Percentiles rank a stretch among this genome's conserved stretches.
Evolutionary conservation across 2,329 filamentous ascomycete genomes (phyloP).

Genomic region (Neofusicoccum sp.): DNA sequence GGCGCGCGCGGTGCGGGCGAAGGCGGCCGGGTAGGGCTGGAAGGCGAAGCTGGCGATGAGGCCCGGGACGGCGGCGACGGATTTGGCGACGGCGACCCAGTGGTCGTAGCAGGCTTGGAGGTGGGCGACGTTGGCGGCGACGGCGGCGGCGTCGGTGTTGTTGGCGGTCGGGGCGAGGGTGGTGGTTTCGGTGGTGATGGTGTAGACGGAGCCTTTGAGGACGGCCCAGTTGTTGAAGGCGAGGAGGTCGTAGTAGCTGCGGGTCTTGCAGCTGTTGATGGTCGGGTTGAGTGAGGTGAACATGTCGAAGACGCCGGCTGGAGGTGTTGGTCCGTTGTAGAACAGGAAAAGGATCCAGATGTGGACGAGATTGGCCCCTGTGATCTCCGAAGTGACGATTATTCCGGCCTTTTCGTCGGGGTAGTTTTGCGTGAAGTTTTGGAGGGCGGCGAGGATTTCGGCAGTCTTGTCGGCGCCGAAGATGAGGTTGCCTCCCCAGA

Average conservation of each 20-base stretch:
- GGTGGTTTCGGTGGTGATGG: constrained; percentile 36
- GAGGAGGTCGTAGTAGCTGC: constrained; percentile 49
- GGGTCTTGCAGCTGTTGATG: constrained; percentile 48
- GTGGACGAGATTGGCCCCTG: constrained; percentile 45
- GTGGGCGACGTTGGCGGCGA: constrained; percentile 21
- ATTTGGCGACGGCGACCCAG: constrained; percentile 30
- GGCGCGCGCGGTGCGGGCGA: constrained; percentile 26
- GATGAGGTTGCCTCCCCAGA: constrained; percentile 51
- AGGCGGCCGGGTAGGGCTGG: constrained; percentile 34
- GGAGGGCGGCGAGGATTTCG: constrained; percentile 47
- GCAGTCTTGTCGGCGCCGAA: constrained; percentile 39
- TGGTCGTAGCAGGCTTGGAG: constrained; percentile 21
- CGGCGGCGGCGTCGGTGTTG: constrained; percentile 17
- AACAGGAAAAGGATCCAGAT: constrained; percentile 62
- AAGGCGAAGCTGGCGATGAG: constrained; percentile 35
- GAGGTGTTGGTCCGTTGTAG: constrained; percentile 60
- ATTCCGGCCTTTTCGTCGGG: constrained; percentile 60
- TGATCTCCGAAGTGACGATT: constrained; percentile 56
- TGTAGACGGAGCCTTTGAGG: constrained; percentile 32
- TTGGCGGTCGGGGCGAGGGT: constrained; percentile 24
- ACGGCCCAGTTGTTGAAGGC: constrained; percentile 45
- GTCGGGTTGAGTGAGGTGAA: constrained; percentile 51
- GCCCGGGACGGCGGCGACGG: constrained; percentile 29
- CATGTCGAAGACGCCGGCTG: constrained; percentile 54
- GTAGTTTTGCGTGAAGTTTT: constrained; percentile 59